Conservation (phyloP, 805 yeast species). For the Yueomyces sinensis region DNA sequence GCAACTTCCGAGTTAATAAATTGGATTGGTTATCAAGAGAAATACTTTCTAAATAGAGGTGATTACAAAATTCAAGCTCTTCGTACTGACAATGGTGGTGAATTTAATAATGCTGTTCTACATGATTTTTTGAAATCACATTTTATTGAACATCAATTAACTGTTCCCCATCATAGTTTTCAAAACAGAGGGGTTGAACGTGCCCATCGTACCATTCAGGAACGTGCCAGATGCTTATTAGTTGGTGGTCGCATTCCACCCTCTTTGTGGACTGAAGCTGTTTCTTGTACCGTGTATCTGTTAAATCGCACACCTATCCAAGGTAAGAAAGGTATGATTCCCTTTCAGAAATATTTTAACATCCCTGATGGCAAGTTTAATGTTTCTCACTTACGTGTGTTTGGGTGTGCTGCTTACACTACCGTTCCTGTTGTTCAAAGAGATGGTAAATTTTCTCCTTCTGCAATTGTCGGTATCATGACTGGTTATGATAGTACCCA, state of each 20-base stretch:
- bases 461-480: slow-evolving; percentile 1
- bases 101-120: slow-evolving; percentile 1
- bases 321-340: not conserved
- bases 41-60: not conserved
- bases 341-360: slow-evolving; percentile 1
- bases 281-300: slow-evolving; percentile 4
- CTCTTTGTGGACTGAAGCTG: slow-evolving; percentile 9
- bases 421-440: slow-evolving; percentile 1
- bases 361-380: not conserved
- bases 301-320: slow-evolving; percentile 3
- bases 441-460: slow-evolving; percentile 2
- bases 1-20: not conserved
- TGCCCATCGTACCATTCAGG: slow-evolving; percentile 6
- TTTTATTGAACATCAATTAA: slow-evolving; percentile 6
- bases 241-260: slow-evolving; percentile 5
- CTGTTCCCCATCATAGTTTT: slow-evolving; percentile 5
- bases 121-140: not conserved
- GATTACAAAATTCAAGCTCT: not conserved
- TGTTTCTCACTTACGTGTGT: slow-evolving; percentile 2
- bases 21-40: not conserved
- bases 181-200: slow-evolving; percentile 10
- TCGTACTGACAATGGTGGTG: slow-evolving; percentile 1
- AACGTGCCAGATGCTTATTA: slow-evolving; percentile 2
- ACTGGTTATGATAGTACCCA: slow-evolving; percentile 2
- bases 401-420: slow-evolving; percentile 9